phyloP scores from a whole-genome alignment of 257 asterid species.

The Jacaranda mimosifolia region DNA sequence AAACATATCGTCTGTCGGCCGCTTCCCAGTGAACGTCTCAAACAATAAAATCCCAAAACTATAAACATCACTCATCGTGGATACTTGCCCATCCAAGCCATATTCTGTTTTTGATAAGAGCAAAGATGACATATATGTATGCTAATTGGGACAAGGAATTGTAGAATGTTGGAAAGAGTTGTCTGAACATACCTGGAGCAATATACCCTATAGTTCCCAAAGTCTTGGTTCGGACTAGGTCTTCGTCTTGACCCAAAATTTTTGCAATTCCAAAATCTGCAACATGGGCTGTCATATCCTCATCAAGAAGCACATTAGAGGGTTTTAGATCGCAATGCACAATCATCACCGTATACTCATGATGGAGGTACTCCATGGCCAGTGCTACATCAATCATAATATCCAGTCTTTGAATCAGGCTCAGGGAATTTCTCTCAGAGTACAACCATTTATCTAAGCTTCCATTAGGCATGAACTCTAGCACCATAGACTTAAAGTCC shows the following conservation, averaged over 20 bases:
- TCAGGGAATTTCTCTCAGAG: conserved; percentile 30
- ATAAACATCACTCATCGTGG: conserved; percentile 51
- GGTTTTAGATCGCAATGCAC: conserved; percentile 62
- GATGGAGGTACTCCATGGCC: conserved; percentile 60
- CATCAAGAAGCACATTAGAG: conserved; percentile 54
- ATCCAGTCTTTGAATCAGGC: conserved; percentile 43
- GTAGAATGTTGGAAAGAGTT: background rate
- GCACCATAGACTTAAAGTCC: conserved; percentile 54
- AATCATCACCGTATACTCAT: conserved; percentile 44
- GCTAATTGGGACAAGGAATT: background rate
- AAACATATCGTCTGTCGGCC: conserved; percentile 51
- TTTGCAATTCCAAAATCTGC: conserved; percentile 60
- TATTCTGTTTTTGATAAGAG: conserved; percentile 42
- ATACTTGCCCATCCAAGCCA: conserved; percentile 51
- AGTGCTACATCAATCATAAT: conserved; percentile 45
- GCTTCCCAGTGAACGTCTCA: conserved; percentile 53
- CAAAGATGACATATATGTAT: background rate
- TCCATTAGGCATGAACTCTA: conserved; percentile 59
- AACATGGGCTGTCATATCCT: conserved; percentile 54
- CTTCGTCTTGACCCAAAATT: conserved; percentile 43
- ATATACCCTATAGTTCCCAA: conserved; percentile 59
- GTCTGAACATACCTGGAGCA: conserved; percentile 53
- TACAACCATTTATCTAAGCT: conserved; percentile 47
- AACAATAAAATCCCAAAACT: conserved; percentile 57
- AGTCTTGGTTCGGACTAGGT: conserved; percentile 39